Base-by-base conservation (phyloP, 2,329 filamentous ascomycete genomes). In the Bipolaris sorokiniana region DNA sequence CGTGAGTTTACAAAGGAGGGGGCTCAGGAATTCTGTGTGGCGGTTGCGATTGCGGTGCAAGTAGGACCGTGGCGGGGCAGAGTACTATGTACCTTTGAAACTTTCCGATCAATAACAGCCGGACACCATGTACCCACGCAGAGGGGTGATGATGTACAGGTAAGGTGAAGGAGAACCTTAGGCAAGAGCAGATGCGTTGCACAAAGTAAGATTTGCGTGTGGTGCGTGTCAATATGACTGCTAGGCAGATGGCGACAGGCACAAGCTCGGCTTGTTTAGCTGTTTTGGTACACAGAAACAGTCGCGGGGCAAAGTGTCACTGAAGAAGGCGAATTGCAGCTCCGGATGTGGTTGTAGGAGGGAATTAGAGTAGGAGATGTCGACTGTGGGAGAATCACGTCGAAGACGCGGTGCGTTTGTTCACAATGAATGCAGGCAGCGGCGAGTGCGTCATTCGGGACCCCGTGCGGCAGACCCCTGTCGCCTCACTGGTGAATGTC, bases 351-450 rank as follows among this genome's bases (percentile, higher is more conserved):
- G 5, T 36, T 49, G 51, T 38, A 38, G 44, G 42, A n/a, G 49
- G 16, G 42, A 15, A 28, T 16, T 31, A 26, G 58, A 51, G 47
- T 56, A 63, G 51, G 41, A 47, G 54, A 51, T 33, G 58, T 60
- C 59, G 64, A 67, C 45, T 54, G 56, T 37, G 53, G 46, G 54
- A 54, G 65, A 70, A 68, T 51, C 60, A 52, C 48, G 64, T 64
- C 62, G 66, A 70, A 66, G 62, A 63, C 59, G 59, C 65, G 63
- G 40, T 57, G 53, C 56, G 54, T 57, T 64, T 66, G 65, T 62
- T 20, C 42, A 20, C 13, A 45, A 18, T 11, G n/a, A 33, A 33
- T 65, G 60, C 58, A 69, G 63, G 64, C 67, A 68, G 58, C 44
- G 51, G 54, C 47, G 50, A 56, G 54, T 66, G 64, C 66, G 66